Base-by-base conservation (phyloP, 2,329 filamentous ascomycete species). In the Sordariomycetes sp. region DNA sequence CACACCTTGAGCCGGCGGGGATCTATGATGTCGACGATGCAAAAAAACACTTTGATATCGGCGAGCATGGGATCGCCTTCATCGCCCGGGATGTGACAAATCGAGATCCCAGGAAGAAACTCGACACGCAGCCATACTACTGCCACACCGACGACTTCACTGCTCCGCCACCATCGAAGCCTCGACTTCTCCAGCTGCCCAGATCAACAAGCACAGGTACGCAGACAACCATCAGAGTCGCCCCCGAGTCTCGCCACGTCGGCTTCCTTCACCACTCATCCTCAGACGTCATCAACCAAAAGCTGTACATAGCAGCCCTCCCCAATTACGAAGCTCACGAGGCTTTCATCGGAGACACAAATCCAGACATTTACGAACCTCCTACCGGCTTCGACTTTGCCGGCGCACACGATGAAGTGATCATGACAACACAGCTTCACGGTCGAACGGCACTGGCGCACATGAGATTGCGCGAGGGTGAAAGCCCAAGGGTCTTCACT, bases 321-420 rank as follows among this genome's bases (percentile, higher is more conserved):
- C 26, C 16, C 18, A 15, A 33, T 21, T n/a, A n/a, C 10, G 27
- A 11, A 9, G 12, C 34, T 10, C 47, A 46, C n/a, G 28, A 34
- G 10, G 28, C 25, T 7, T 35, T 35, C 23, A 27, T 8, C 8
- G 4, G 14, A 5, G 43, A 42, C 3, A 33, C 41, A 3, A 55
- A 54, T 39, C 16, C 17, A 11, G 29, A 24, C 16, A 30, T 29
- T 10, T 35, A 42, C 6, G 41, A 59, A 7, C 44, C 51, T 3
- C 57, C 59, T 0, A 37, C 17, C 2, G 36, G 30, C 1, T 59
- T 64, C 26, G 48, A 57, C 24, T 66, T 63, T 36, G 46, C 53
- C 0, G 48, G 53, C 1, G 42, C 47, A 11, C 48, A 54, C 3
- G 45, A 55, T 24, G 47, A 49, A 6, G 27, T 65, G 15, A 49